Evolutionary conservation across 768 basidiomycete species (phyloP).

Genomic region (Auriculariales sp.): DNA sequence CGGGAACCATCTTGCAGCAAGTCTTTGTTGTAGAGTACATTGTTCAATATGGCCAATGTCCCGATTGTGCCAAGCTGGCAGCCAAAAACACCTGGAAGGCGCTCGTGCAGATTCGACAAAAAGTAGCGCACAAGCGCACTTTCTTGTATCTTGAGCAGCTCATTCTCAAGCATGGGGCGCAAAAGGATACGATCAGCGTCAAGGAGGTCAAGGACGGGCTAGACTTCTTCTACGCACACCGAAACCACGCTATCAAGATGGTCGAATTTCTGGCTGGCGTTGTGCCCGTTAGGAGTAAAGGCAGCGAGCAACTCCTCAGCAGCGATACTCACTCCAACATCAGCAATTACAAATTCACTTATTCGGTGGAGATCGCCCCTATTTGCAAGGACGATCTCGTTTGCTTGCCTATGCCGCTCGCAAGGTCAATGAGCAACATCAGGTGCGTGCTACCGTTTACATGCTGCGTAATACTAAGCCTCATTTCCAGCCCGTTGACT

Average conservation of each 20-base stretch:
- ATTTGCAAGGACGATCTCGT: conserved; percentile 98
- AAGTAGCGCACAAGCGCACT: conserved; percentile 94
- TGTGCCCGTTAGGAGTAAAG: conserved; percentile 82
- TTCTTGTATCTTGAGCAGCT: conserved; percentile 96
- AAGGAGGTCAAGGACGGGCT: conserved; percentile 90
- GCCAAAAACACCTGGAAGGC: conserved; percentile 99
- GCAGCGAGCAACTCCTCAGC: conserved; percentile 89
- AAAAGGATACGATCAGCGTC: conserved; percentile 89
- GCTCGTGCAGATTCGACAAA: conserved; percentile 95
- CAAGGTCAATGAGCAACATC: conserved; percentile 76
- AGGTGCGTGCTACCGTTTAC: conserved; percentile 18
- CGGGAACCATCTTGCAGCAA: conserved; percentile 92
- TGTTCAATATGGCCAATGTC: conserved; percentile 89
- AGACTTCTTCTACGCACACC: conserved; percentile 89
- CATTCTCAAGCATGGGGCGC: conserved; percentile 90
- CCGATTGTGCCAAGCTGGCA: conserved; percentile 83
- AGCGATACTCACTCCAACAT: conserved; percentile 84
- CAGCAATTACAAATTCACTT: conserved; percentile 94
- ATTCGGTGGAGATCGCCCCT: conserved; percentile 92
- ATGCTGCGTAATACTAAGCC: neutral
- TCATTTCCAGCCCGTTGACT: conserved; percentile 43
- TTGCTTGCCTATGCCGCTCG: conserved; percentile 72
- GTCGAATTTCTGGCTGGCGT: conserved; percentile 81
- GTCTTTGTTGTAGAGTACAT: conserved; percentile 94
- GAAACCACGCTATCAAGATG: conserved; percentile 93